Conservation (phyloP, 1,284 basidiomycete species). For the Heterobasidion annosum region DNA sequence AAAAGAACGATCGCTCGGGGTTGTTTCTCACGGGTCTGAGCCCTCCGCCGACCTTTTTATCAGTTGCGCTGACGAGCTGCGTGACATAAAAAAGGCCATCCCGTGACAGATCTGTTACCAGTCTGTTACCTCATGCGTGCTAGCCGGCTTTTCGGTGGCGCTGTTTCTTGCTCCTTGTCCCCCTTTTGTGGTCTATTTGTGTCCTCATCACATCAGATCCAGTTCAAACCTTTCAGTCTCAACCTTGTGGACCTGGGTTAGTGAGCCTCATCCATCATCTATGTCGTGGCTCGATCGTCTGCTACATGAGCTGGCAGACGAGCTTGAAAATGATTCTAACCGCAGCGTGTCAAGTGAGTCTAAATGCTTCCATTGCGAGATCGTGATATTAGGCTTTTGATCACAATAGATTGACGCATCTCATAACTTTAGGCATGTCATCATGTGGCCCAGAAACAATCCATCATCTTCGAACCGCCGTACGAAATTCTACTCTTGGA, state of each 20-base stretch:
- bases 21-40: conserved; percentile 27
- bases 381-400: background rate
- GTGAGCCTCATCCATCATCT: background rate
- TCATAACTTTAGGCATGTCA: conserved; percentile 4
- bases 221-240: background rate
- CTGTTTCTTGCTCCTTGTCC: conserved; percentile 6
- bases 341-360: conserved; percentile 1
- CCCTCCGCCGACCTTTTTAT: conserved; percentile 28
- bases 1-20: conserved; percentile 24
- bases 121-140: conserved; percentile 10
- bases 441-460: conserved; percentile 5
- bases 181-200: conserved; percentile 4
- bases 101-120: conserved; percentile 19
- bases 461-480: conserved; percentile 8
- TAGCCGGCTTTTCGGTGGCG: conserved; percentile 10
- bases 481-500: conserved; percentile 1
- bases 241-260: background rate
- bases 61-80: conserved; percentile 18
- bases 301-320: background rate
- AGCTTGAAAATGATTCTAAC: background rate
- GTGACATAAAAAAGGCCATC: conserved; percentile 29
- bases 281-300: background rate
- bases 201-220: background rate
- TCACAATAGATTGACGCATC: background rate
- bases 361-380: background rate